Percentiles rank a stretch among this genome's conserved stretches.
Evolutionary conservation across 129 eudicot genomes (phyloP).

Genomic region (Flaveria brownii): DNA sequence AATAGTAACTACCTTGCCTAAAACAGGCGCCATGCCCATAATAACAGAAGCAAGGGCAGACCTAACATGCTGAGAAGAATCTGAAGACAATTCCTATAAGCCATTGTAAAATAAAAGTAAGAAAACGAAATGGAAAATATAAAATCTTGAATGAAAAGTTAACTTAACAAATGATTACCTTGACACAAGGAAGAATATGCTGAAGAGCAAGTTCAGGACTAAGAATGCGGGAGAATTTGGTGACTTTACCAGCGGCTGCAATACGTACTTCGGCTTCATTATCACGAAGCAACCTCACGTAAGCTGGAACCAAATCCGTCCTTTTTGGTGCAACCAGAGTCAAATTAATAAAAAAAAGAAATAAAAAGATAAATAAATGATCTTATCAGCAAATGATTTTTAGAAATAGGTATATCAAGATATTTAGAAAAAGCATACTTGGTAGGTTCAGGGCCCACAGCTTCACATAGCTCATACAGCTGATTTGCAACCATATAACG

Average conservation of each 20-base stretch:
- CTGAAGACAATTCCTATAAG: slow-evolving; percentile 90
- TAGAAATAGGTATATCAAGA: slow-evolving; percentile 1
- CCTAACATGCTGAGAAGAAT: slow-evolving; percentile 99
- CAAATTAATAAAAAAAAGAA: background rate
- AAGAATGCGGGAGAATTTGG: slow-evolving; percentile 91
- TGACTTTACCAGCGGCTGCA: slow-evolving; percentile 99
- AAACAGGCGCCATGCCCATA: slow-evolving; percentile 99
- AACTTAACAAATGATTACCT: slow-evolving; percentile 41
- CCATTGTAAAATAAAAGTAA: slow-evolving; percentile 16
- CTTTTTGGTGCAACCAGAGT: slow-evolving; percentile 25
- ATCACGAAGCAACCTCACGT: slow-evolving; percentile 94
- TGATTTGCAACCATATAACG: slow-evolving; percentile 89
- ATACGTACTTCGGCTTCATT: slow-evolving; percentile 99
- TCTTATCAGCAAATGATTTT: background rate
- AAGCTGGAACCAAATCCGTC: slow-evolving; percentile 98
- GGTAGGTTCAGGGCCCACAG: slow-evolving; percentile 80
- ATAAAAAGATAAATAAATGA: background rate
- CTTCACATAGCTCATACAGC: slow-evolving; percentile 81
- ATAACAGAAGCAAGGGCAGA: slow-evolving; percentile 99
- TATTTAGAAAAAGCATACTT: slow-evolving; percentile 36
- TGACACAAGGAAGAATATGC: slow-evolving; percentile 98
- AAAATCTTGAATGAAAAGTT: background rate
- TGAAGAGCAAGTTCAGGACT: slow-evolving; percentile 90
- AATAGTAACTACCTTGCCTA: slow-evolving; percentile 71
- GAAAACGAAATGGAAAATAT: slow-evolving; percentile 3